Evolutionary conservation across 495 filamentous ascomycete genomes (phyloP).

Genomic region (Aspergillus coremiiformis): DNA sequence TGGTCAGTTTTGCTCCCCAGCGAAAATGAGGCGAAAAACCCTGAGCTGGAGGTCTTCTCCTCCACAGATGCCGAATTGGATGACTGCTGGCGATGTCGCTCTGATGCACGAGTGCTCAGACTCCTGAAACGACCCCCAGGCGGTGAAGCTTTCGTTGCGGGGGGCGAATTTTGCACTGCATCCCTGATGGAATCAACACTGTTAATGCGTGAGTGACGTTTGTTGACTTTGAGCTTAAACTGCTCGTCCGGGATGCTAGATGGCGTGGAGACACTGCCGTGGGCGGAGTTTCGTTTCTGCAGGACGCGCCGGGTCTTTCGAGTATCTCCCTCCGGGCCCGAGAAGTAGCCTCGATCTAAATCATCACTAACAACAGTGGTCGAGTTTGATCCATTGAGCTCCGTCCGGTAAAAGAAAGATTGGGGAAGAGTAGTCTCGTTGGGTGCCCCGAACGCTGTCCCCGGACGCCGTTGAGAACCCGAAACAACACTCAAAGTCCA

Average conservation of each 20-base stretch:
- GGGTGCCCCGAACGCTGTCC: slow-evolving; percentile 28
- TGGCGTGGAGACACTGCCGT: slow-evolving; percentile 49
- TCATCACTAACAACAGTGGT: slow-evolving; percentile 40
- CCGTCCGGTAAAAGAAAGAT: slow-evolving; percentile 18
- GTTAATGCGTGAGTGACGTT: slow-evolving; percentile 69
- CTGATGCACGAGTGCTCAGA: slow-evolving; percentile 35
- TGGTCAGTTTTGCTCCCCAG: slow-evolving; percentile 36
- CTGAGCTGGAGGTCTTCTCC: slow-evolving; percentile 40
- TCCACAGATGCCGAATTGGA: slow-evolving; percentile 60
- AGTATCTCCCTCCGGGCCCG: slow-evolving; percentile 75
- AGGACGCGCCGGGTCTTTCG: slow-evolving; percentile 64
- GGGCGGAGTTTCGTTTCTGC: slow-evolving; percentile 63
- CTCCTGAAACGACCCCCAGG: slow-evolving; percentile 40
- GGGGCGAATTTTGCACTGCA: slow-evolving; percentile 28
- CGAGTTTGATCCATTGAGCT: slow-evolving; percentile 23
- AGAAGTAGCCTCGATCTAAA: slow-evolving; percentile 89
- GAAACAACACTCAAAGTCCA: slow-evolving; percentile 64
- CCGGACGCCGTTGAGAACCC: slow-evolving; percentile 25
- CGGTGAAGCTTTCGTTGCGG: slow-evolving; percentile 40
- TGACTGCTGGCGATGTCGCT: slow-evolving; percentile 33
- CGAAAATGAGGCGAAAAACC: slow-evolving; percentile 45
- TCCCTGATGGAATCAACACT: slow-evolving; percentile 58
- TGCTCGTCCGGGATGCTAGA: slow-evolving; percentile 68
- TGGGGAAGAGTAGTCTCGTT: slow-evolving; percentile 13
- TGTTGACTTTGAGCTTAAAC: slow-evolving; percentile 41